Conservation (phyloP, 129 eudicot genomes). For the Pulicaria dysenterica region DNA sequence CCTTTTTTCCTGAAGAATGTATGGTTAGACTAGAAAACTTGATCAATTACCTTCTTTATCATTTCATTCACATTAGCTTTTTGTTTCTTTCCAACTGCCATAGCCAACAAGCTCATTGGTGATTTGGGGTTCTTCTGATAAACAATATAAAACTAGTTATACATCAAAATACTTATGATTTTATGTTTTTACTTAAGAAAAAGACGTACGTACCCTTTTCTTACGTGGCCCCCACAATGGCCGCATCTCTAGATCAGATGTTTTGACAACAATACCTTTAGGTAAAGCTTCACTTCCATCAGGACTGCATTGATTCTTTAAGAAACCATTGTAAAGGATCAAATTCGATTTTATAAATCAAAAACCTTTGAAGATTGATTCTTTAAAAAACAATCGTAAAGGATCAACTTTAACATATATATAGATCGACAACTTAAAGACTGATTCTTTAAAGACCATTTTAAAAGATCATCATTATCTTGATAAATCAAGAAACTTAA, state of each 20-base stretch:
- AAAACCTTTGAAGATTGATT: not conserved
- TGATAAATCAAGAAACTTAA: no score
- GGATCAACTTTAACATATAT: not conserved
- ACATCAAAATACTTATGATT: not conserved
- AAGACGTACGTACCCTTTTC: slow-evolving; percentile 41
- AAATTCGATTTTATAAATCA: not conserved
- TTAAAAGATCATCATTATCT: no score
- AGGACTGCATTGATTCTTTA: slow-evolving; percentile 56
- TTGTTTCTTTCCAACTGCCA: slow-evolving; percentile 91
- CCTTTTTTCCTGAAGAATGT: not conserved
- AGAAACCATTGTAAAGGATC: not conserved
- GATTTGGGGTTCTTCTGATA: slow-evolving; percentile 51
- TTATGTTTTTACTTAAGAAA: not conserved
- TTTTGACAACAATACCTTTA: slow-evolving; percentile 62
- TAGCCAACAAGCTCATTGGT: slow-evolving; percentile 75
- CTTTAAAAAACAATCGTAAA: not conserved
- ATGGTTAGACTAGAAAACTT: not conserved
- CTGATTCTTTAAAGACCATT: no score
- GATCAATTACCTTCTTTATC: slow-evolving; percentile 61
- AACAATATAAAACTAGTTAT: slow-evolving; percentile 23
- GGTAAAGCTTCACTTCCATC: slow-evolving; percentile 83
- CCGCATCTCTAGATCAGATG: slow-evolving; percentile 78
- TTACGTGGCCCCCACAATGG: slow-evolving; percentile 69
- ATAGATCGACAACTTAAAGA: not conserved
- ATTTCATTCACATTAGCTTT: slow-evolving; percentile 76